Percentiles rank a stretch among this genome's conserved stretches.
phyloP scores from a whole-genome alignment of 768 basidiomycete species.

The Boletus tylopilopsis region DNA sequence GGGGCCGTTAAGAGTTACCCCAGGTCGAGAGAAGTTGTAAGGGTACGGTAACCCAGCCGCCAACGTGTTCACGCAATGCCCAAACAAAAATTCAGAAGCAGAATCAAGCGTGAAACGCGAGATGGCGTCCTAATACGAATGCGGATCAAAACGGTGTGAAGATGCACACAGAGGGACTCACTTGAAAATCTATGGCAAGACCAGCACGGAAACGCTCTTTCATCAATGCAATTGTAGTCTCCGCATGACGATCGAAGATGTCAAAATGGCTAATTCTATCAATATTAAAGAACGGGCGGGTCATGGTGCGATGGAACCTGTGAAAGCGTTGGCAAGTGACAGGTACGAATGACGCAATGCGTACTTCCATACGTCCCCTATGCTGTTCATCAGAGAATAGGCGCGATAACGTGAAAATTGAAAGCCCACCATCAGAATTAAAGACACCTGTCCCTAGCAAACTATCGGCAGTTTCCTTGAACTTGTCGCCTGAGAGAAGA shows the following conservation, averaged over 20 bases:
- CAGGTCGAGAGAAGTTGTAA: slow-evolving; percentile 15
- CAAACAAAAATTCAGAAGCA: slow-evolving; percentile 53
- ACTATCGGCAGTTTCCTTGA: slow-evolving; percentile 27
- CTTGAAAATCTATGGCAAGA: slow-evolving; percentile 59
- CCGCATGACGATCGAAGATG: slow-evolving; percentile 53
- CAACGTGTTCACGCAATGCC: slow-evolving; percentile 39
- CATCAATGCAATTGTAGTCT: slow-evolving; percentile 43
- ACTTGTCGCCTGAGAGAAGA: slow-evolving; percentile 28
- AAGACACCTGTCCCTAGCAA: slow-evolving; percentile 54
- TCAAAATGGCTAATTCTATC: slow-evolving; percentile 62
- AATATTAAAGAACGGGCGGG: slow-evolving; percentile 65
- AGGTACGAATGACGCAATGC: slow-evolving; percentile 8
- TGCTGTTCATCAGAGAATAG: slow-evolving; percentile 1
- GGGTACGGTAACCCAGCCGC: slow-evolving; percentile 37
- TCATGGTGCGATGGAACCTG: slow-evolving; percentile 64
- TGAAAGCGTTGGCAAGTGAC: neutral
- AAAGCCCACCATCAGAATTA: slow-evolving; percentile 44
- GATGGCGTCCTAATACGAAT: slow-evolving; percentile 36
- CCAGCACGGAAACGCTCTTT: slow-evolving; percentile 43
- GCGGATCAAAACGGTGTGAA: neutral
- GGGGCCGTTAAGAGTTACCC: slow-evolving; percentile 5
- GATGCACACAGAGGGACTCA: slow-evolving; percentile 11
- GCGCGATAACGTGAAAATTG: neutral
- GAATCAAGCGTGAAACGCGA: slow-evolving; percentile 50
- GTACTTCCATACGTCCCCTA: slow-evolving; percentile 72